Evolutionary conservation across 148 eudicot species (phyloP).

Genomic region (Euryodendron excelsum): DNA sequence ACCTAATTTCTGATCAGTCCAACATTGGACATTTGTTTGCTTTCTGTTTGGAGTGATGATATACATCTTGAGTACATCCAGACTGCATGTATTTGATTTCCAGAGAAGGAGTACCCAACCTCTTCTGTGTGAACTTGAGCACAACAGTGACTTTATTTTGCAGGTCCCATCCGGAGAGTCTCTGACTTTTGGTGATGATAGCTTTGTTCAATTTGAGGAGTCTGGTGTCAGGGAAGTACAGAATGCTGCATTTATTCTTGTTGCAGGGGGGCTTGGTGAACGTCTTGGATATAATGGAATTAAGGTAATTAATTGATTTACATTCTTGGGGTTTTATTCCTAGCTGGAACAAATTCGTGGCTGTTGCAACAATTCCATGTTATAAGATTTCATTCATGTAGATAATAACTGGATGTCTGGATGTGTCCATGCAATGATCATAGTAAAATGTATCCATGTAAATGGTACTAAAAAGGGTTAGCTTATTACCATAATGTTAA

Average conservation of each 20-base stretch:
- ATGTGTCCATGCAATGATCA: neutral
- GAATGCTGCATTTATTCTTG: conserved; percentile 97
- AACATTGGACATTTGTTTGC: neutral
- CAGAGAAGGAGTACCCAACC: neutral
- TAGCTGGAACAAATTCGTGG: neutral
- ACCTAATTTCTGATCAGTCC: neutral
- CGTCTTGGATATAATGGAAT: conserved; percentile 98
- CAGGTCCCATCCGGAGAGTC: conserved; percentile 96
- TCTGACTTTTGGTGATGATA: conserved; percentile 72
- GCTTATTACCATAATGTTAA: neutral
- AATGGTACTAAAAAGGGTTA: neutral
- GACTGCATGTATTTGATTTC: neutral
- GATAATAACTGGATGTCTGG: neutral
- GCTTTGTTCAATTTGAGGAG: conserved; percentile 73
- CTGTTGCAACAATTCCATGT: neutral
- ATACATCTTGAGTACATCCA: neutral
- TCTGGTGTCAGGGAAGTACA: conserved; percentile 75
- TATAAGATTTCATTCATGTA: neutral
- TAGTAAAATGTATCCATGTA: neutral
- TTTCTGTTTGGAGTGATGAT: neutral
- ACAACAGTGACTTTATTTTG: conserved; percentile 1
- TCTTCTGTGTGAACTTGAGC: conserved; percentile 9
- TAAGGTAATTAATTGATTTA: conserved; percentile 49
- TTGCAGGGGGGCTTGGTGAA: conserved; percentile 99
- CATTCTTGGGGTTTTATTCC: neutral